Percentiles rank a stretch among this genome's conserved stretches.
Evolutionary conservation across 1,284 basidiomycete species (phyloP).

Genomic region (Ceratobasidium sp.): DNA sequence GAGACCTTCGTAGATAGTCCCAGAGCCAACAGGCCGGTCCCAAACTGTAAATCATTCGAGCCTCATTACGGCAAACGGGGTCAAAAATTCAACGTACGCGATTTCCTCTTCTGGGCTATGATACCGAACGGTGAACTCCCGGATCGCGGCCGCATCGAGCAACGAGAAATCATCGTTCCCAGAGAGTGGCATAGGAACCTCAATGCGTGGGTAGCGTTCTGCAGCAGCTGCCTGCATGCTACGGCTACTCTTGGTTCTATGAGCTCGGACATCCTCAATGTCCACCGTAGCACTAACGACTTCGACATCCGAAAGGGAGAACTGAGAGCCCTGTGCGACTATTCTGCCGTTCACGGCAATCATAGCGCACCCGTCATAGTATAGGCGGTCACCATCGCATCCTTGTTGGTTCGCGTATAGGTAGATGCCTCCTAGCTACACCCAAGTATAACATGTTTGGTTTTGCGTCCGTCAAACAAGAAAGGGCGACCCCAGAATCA

Average conservation of each 20-base stretch:
- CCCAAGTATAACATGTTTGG: neutral
- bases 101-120: conserved; percentile 97
- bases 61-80: neutral
- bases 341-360: conserved; percentile 94
- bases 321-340: conserved; percentile 95
- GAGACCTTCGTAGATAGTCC: conserved; percentile 96
- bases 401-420: conserved; percentile 99
- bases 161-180: conserved; percentile 75
- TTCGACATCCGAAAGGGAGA: conserved; percentile 94
- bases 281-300: conserved; percentile 96
- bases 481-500: neutral
- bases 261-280: conserved; percentile 91
- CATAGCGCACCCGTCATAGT: conserved; percentile 97
- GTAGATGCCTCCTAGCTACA: conserved; percentile 92
- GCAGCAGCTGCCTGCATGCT: conserved; percentile 88
- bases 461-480: conserved; percentile 26
- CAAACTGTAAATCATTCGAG: conserved; percentile 62
- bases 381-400: conserved; percentile 96
- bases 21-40: conserved; percentile 99
- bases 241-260: conserved; percentile 82
- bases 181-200: conserved; percentile 80
- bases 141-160: conserved; percentile 59
- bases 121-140: conserved; percentile 71
- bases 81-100: conserved; percentile 69
- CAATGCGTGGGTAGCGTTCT: conserved; percentile 79